Evolutionary conservation across 2,329 filamentous ascomycete genomes (phyloP).

Genomic region (Neurospora crassa): DNA sequence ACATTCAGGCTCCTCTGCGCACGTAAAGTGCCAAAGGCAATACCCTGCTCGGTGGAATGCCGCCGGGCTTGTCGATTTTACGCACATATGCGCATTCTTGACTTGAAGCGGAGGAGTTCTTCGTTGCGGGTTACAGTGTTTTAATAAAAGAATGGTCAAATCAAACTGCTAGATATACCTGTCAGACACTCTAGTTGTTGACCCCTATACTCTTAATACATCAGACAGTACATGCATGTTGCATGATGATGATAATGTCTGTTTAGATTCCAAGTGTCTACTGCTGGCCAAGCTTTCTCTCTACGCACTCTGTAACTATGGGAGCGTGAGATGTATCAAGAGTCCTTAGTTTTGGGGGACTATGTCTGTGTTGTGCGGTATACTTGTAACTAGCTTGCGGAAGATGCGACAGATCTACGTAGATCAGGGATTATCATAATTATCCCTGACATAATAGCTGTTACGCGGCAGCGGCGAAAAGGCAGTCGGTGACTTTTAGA

Average conservation of each 20-base stretch:
- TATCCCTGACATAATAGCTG: background rate
- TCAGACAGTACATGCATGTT: conserved; percentile 7
- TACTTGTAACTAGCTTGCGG: background rate
- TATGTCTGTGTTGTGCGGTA: background rate
- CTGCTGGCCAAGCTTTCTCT: background rate
- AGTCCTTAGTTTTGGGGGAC: background rate
- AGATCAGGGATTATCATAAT: background rate
- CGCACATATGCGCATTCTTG: background rate
- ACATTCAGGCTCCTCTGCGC: background rate
- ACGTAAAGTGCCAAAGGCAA: background rate
- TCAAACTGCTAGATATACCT: conserved; percentile 8
- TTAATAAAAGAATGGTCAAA: conserved; percentile 3
- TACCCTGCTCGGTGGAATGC: background rate
- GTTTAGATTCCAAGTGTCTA: background rate
- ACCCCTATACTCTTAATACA: conserved; percentile 7
- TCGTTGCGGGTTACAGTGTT: conserved; percentile 6
- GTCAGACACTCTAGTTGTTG: conserved; percentile 4
- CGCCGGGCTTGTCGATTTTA: background rate
- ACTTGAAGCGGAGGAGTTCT: background rate
- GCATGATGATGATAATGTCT: conserved; percentile 5
- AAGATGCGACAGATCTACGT: background rate
- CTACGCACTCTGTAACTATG: background rate
- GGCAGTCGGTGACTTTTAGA: background rate
- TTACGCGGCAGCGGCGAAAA: background rate
- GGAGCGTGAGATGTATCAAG: background rate